Base-by-base conservation (phyloP, 441 rosid genomes). In the Flueggea neowawraea region DNA sequence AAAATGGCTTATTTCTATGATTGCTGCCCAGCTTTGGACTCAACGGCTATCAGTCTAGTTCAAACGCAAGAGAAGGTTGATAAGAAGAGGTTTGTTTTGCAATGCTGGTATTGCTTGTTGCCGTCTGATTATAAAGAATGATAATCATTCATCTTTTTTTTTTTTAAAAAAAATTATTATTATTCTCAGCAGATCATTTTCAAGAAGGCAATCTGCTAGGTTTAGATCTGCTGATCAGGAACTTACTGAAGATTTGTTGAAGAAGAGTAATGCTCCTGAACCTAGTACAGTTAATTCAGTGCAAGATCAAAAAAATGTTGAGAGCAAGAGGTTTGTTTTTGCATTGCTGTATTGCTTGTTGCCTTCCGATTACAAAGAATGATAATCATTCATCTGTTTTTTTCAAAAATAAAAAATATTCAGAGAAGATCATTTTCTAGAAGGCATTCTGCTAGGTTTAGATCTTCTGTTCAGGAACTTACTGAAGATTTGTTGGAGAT, bases 121-220 rank as follows among this genome's bases (percentile, higher is more conserved):
- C 58, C 50, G 58, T 58, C 44, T 57, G 14, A n/a, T 10, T 57
- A 52, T 8, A 36, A 36, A 36, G 41, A 36, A 36, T 8, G 9
- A 3, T 66, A 43, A 13, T 44, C 14, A 22, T 52, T 58, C 11
- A 49, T 52, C 7, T 12, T 31, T 7, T 3, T 43, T 10, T 57
- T 52, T 10, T 9, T 47, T n/a, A 47, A 10, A n/a, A 39, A 16
- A 4, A 9, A 10, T 0, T 0, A 57, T 14, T 9, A 14, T 57
- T 41, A 60, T 68, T 22, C 62, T 41, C 67, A 59, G 54, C 75
- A 72, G 85, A 50, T 58, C 31, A 55, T 70, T 57, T 55, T 22
- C 55, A 52, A 70, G 75, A 78, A 78, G 78, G 69, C 81, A 58
- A 60, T 70, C 79, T 56, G 51, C 71, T 16, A 67, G 71, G 55